Evolutionary conservation across 2,329 filamentous ascomycete species (phyloP), one percentile per base, ranked within the genome.

Genomic region (Fusarium longipes): DNA sequence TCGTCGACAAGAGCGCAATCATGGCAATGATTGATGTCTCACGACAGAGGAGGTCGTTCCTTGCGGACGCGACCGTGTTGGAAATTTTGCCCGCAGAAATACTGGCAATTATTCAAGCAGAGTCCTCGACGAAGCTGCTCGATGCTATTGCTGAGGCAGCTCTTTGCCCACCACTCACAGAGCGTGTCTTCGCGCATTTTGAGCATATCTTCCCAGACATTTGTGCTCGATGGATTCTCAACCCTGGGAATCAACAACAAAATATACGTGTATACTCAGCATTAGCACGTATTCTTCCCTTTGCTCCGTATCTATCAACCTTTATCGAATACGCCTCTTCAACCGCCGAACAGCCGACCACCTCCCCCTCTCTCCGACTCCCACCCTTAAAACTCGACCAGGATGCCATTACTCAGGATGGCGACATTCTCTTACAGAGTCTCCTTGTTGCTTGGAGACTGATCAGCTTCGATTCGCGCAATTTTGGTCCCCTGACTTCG

Each of bases 191-290:
- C 74, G 82, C 86, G 68, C 86, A 91, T 74, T 93, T 94, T 77
- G 89, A 92, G 76, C 82, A 85, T 64, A 80, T 94, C 38, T 92
- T 96, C 73, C 87, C 93, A 71, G 94, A 97, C 78, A 83, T 96
- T 48, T 93, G 91, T 78, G 91, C 93, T 64, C 84, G 91, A 82
- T 97, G 93, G 93, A 82, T 91, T 42, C 82, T 83, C 73, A 77
- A 81, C 75, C 72, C 81, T 27, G 77, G 78, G 27, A 78, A 76
- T 39, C 74, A 77, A 66, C 54, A 77, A 72, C 70, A 78, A 78
- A 70, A 78, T 77, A 71, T 77, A 72, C 55, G 79, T 32, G 70
- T 90, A 51, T 84, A 95, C 66, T 85, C 89, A 56, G 90, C 92
- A 30, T 91, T 97, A 80, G 91, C 92, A 63, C 87, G 91, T 73